These are phyloP conservation scores for Blastocrithidia nonstop DNA, from an alignment of 208 protist species.

Conservation along the genomic window DNA sequence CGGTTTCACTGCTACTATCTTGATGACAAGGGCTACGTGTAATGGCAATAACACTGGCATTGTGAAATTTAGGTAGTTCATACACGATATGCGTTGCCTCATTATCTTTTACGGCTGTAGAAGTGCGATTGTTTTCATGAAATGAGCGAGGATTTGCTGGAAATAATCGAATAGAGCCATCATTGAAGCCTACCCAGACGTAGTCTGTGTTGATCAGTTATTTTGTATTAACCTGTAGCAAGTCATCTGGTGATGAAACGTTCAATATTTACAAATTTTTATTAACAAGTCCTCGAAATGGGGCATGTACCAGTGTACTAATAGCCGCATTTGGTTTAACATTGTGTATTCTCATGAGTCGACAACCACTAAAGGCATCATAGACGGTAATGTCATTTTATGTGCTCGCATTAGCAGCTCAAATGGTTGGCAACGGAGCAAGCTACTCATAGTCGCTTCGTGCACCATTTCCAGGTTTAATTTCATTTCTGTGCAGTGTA, in stretches of 20 bases:
- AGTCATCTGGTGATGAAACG: constrained; percentile 19
- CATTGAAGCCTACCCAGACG: constrained; percentile 76
- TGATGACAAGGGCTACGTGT: constrained; percentile 51
- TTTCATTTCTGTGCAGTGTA: too few species aligned
- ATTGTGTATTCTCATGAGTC: constrained; percentile 36
- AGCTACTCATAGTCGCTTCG: too few species aligned
- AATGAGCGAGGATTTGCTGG: too few species aligned
- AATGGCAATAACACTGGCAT: constrained; percentile 45
- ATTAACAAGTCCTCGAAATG: constrained; percentile 66
- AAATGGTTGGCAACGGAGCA: too few species aligned
- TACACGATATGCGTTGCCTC: constrained; percentile 55
- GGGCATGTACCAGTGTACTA: constrained; percentile 54
- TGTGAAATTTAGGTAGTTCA: constrained; percentile 77
- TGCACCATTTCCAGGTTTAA: too few species aligned
- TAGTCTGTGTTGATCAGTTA: constrained; percentile 70
- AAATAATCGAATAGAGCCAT: constrained; percentile 68
- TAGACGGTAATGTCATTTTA: constrained; percentile 34
- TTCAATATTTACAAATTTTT: constrained; percentile 5
- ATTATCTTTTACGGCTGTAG: background rate
- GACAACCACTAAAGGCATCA: constrained; percentile 26
- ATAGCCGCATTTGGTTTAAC: constrained; percentile 50
- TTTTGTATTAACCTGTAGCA: constrained; percentile 32
- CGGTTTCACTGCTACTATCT: background rate
- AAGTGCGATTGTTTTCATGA: too few species aligned
- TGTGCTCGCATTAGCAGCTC: too few species aligned